Conservation (phyloP, 2,329 filamentous ascomycete genomes). For the Colletotrichum coccodes region DNA sequence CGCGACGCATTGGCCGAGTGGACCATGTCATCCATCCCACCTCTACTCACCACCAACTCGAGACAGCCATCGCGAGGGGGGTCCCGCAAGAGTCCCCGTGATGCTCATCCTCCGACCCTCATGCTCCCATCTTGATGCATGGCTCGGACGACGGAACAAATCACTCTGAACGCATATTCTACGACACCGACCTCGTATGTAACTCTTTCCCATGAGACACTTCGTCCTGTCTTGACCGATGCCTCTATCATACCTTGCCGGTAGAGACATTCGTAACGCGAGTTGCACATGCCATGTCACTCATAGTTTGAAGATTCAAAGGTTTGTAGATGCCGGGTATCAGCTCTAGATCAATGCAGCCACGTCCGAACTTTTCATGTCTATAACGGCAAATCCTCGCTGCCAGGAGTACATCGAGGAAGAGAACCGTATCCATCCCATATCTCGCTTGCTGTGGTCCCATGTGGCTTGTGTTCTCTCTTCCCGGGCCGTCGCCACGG, state of each 20-base stretch:
- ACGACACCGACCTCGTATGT: neutral
- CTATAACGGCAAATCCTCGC: neutral
- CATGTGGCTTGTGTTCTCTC: neutral
- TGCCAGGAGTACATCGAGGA: neutral
- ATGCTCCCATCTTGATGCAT: too few relatives aligned
- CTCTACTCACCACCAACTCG: neutral
- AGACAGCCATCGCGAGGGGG: too few relatives aligned
- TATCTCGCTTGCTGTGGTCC: neutral
- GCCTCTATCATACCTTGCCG: neutral
- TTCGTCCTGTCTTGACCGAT: neutral
- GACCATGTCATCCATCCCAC: neutral
- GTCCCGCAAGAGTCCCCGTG: neutral
- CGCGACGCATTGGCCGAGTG: neutral
- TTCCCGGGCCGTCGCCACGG: neutral
- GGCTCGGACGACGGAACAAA: neutral
- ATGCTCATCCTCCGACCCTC: neutral
- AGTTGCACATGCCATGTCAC: neutral
- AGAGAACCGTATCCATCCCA: neutral
- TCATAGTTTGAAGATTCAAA: neutral
- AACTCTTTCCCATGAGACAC: neutral
- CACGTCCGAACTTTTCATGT: neutral
- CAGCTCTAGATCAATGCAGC: neutral
- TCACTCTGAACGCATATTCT: neutral
- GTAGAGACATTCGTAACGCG: too few relatives aligned
- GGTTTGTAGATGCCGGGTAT: neutral